Evolutionary conservation across 257 asterid genomes (phyloP), one percentile per base, ranked within the genome.

Genomic region (Mitragyna speciosa): DNA sequence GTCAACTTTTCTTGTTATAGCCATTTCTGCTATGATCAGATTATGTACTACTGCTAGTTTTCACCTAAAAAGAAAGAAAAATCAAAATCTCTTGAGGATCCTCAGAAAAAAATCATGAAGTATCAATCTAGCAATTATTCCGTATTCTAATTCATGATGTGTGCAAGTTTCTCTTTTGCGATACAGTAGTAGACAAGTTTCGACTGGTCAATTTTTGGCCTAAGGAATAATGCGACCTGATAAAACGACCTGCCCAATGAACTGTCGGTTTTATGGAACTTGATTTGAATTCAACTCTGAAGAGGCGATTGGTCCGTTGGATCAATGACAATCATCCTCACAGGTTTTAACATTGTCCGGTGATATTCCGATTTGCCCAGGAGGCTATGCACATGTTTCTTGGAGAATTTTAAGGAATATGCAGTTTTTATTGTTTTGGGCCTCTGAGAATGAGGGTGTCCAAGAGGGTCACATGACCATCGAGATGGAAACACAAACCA

Each of bases 1-100:
- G 88, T 85, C 84, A 82, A 80, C 56, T 41, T 67, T 71, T 69
- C 84, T 82, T 76, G 77, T 67, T 63, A 59, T 49, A 69, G 82
- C 78, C 59, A 10, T 70, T 82, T 61, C 74, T 59, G 73, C 48
- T 16, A 56, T 70, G 72, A n/a, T 31, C 85, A 52, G 64, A 66
- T n/a, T 36, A 22, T 33, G 63, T 45, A 54, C 73, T 52, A 71
- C 70, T 79, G 0, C 70, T 41, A 49, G 66, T 66, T 6, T 75
- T n/a, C 59, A 28, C 70, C 59, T 30, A 75, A 72, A 80, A 64
- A 58, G 48, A 47, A 17, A 45, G 4, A 26, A 49, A 68, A 36
- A 81, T 33, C 78, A 24, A 68, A 36, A 72, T 54, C 52, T 74
- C 52, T 83, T 59, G 43, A 78, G 67, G 79, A 51, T 75, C 28